Percentiles rank a stretch among this genome's conserved stretches.
Conservation (phyloP, 371 early-diverging fungal genomes). For the Mucor indicus region DNA sequence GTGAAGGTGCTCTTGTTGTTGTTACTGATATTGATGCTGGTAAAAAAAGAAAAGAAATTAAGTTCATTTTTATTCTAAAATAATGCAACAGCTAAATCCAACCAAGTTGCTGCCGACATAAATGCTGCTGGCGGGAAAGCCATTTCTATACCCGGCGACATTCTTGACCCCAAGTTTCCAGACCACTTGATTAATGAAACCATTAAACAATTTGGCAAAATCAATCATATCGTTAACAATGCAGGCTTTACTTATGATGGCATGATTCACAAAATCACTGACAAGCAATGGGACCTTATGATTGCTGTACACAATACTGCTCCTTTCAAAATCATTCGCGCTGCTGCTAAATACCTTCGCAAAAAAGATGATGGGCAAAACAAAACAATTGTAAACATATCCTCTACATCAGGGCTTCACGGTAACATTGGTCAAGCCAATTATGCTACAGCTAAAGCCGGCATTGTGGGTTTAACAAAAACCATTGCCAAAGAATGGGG, state of each 20-base stretch:
- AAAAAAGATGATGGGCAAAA: constrained; percentile 50
- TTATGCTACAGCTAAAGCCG: constrained; percentile 64
- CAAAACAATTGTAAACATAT: constrained; percentile 58
- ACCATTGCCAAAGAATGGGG: constrained; percentile 66
- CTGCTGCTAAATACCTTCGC: constrained; percentile 60
- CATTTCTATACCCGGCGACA: constrained; percentile 56
- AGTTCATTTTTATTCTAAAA: no score
- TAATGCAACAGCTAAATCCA: constrained; percentile 49
- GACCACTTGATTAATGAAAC: constrained; percentile 57
- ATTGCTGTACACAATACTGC: constrained; percentile 65
- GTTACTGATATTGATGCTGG: constrained; percentile 62
- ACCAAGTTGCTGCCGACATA: constrained; percentile 62
- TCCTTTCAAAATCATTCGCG: constrained; percentile 66
- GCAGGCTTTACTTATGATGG: constrained; percentile 70
- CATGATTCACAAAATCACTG: constrained; percentile 69
- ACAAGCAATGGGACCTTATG: constrained; percentile 70
- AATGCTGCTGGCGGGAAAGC: constrained; percentile 56
- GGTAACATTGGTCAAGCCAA: constrained; percentile 66
- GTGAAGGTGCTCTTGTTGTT: constrained; percentile 75
- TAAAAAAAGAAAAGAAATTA: no score
- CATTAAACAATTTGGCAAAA: constrained; percentile 60
- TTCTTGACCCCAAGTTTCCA: constrained; percentile 54
- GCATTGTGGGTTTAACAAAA: constrained; percentile 57
- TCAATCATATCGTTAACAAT: constrained; percentile 72
- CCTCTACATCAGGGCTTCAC: constrained; percentile 67